Evolutionary conservation across 1,139 yeast species (phyloP), one percentile per base, ranked within the genome.

Genomic region (Blastobotrys elegans): DNA sequence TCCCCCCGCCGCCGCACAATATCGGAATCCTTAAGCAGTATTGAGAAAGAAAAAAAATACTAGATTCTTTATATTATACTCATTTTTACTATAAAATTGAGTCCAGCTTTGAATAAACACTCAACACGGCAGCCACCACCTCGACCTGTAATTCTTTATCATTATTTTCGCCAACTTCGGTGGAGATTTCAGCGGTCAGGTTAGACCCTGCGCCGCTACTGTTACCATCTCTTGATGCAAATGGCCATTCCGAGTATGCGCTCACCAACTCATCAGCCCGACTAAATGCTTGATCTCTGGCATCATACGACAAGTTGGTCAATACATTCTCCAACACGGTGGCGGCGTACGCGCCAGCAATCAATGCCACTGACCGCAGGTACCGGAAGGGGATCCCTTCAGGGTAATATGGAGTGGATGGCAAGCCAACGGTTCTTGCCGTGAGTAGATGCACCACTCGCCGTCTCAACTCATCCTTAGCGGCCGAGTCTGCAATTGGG

Each of bases 301-400:
- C 86, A 57, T 89, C 97, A 64, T 88, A 89, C 57, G 84, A 84
- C 56, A 90, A 73, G 32, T 83, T 76, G 44, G 84, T 75, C 50
- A 90, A 74, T 5, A 89, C 95, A 62, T 92, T 94, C 63, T 92
- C 99, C 59, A 92, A 76, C 16, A 92, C 99, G 62, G 89, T 92
- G 40, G 97, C 98, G 37, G 97, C 97, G 64, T 87, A 88, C 13
- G 96, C 80, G 16, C 95, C 95, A 59, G 92, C 82, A 21, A 89
- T 87, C 58, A 94, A 76, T 16, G 95, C 77, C 44, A 92, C 75
- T 4, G 96, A 75, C 60, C 99, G 79, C 53, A 92, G 73, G 62
- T 78, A 75, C 57, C 82, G 79, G 71, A 80, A 84, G 27, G 85
- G 79, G 7, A 87, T 77, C 14, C 77, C 76, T 21, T 75, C 77